Conservation (phyloP, 139 green algal genomes). For the Picochlorum costavermella region DNA sequence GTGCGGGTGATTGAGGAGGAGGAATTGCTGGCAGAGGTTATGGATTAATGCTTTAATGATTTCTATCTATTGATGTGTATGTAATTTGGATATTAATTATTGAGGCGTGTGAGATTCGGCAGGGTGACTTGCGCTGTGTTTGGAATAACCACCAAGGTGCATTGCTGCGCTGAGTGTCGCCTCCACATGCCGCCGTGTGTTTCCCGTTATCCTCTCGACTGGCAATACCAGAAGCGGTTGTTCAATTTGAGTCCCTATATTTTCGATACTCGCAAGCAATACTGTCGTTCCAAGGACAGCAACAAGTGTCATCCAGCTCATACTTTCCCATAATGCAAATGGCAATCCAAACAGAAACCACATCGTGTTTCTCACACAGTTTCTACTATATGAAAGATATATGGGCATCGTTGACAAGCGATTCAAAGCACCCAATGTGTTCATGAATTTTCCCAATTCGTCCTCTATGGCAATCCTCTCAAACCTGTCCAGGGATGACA, state of each 20-base stretch:
- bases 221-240: slow-evolving; percentile 21
- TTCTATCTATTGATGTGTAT: background rate
- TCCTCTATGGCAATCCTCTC: slow-evolving; percentile 13
- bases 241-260: slow-evolving; percentile 25
- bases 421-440: slow-evolving; percentile 12
- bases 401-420: slow-evolving; percentile 13
- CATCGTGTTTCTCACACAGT: slow-evolving; percentile 62
- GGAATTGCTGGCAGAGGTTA: slow-evolving; percentile 9
- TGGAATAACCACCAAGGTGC: background rate
- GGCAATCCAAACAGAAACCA: slow-evolving; percentile 58
- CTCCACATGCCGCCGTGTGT: background rate
- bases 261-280: slow-evolving; percentile 24
- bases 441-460: slow-evolving; percentile 7
- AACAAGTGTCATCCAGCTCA: slow-evolving; percentile 11
- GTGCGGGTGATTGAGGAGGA: slow-evolving; percentile 7
- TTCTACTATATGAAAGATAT: slow-evolving; percentile 22
- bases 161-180: background rate
- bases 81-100: too few relatives aligned
- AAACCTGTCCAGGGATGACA: slow-evolving; percentile 32
- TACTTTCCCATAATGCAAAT: slow-evolving; percentile 27
- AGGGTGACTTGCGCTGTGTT: too few relatives aligned
- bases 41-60: background rate
- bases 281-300: slow-evolving; percentile 2
- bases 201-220: background rate
- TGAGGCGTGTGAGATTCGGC: too few relatives aligned